These are phyloP conservation scores for Prunus padus DNA, from an alignment of 306 rosid species.

Conservation along the genomic window DNA sequence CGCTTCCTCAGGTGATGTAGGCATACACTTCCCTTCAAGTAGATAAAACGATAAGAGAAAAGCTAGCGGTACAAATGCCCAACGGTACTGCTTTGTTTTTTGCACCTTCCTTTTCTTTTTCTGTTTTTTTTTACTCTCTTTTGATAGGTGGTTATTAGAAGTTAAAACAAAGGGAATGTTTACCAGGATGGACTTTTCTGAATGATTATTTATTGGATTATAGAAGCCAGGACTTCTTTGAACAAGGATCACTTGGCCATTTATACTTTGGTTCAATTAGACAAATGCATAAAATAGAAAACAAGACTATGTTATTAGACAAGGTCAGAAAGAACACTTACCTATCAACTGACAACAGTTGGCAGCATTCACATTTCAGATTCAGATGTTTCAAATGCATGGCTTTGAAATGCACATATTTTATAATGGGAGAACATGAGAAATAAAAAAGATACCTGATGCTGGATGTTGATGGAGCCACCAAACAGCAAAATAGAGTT, in stretches of 20 bases:
- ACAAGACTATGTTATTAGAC: neutral
- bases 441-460: slow-evolving; percentile 56
- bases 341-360: neutral
- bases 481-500: slow-evolving; percentile 91
- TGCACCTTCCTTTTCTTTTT: neutral
- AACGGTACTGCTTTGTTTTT: neutral
- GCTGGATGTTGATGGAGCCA: slow-evolving; percentile 80
- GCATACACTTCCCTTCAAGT: neutral
- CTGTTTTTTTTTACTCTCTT: neutral
- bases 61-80: neutral
- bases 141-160: too few species aligned
- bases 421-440: slow-evolving; percentile 2
- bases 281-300: neutral
- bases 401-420: neutral
- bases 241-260: too few species aligned
- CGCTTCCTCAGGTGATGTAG: neutral
- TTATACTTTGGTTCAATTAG: too few species aligned
- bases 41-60: neutral
- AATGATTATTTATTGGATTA: too few species aligned
- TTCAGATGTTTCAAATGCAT: neutral
- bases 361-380: neutral
- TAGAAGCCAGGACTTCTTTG: too few species aligned
- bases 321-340: neutral
- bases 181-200: too few species aligned
- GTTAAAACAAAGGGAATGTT: too few species aligned